Conservation (phyloP, 139 green algal species). For the Limnomonas spitsbergensis region DNA sequence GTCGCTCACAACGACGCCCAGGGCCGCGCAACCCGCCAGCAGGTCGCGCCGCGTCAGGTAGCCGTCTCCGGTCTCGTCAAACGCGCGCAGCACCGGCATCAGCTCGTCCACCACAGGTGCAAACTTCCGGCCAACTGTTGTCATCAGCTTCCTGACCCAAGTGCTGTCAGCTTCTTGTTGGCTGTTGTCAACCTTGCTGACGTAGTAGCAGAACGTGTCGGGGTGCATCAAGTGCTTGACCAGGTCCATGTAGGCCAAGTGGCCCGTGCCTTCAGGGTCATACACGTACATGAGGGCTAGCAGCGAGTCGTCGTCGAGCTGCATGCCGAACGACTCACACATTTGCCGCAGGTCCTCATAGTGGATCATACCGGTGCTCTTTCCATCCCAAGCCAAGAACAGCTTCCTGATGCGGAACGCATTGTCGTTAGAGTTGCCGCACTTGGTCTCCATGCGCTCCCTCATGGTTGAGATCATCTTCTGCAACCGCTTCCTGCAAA, state of each 20-base stretch:
- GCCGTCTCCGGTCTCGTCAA: conserved; percentile 26
- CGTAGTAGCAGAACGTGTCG: conserved; percentile 60
- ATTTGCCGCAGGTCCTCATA: conserved; percentile 71
- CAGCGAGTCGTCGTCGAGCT: conserved; percentile 80
- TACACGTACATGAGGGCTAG: conserved; percentile 70
- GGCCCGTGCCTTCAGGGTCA: conserved; percentile 27
- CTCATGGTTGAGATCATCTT: conserved; percentile 76
- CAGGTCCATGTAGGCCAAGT: conserved; percentile 20
- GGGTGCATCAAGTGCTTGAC: conserved; percentile 23
- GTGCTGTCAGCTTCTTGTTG: conserved; percentile 28
- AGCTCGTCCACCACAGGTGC: conserved; percentile 32
- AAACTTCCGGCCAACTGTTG: conserved; percentile 37
- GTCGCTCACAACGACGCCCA: conserved; percentile 58
- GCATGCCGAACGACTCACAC: conserved; percentile 79
- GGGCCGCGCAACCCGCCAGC: conserved; percentile 45
- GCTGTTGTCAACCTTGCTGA: conserved; percentile 29
- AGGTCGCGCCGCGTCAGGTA: conserved; percentile 37
- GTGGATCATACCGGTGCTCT: conserved; percentile 57
- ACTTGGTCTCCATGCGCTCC: conserved; percentile 72
- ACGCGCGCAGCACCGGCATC: conserved; percentile 23
- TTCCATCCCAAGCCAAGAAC: conserved; percentile 75
- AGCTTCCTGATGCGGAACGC: conserved; percentile 76
- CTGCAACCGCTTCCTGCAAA: conserved; percentile 62
- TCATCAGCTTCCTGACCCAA: conserved; percentile 21
- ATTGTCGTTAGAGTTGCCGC: conserved; percentile 74